Evolutionary conservation across 371 early-diverging fungal species (phyloP), one percentile per base, ranked within the genome.

Genomic region (Apophysomyces elegans): DNA sequence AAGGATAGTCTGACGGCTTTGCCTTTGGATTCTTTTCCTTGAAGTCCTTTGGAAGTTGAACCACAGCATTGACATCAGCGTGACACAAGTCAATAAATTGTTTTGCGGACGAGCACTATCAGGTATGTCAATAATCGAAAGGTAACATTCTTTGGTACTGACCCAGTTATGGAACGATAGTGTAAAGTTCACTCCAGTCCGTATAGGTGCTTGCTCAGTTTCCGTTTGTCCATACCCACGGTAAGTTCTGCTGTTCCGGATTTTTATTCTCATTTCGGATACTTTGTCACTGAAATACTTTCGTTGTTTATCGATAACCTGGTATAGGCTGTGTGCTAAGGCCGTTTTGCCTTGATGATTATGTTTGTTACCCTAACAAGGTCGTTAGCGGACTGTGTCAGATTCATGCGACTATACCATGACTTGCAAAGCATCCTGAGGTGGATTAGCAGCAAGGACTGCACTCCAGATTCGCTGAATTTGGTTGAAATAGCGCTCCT

Each of bases 21-120:
- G 74, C 68, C 6, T 77, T 72, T 8, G 74, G 76, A 21, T 76
- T 70, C 0, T 65, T 54, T 16, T 73, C 64, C n/a, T 69, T 67
- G 43, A 71, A 84, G 14, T 72, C 70, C 47, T 74, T 75, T 2
- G 82, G 82, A 9, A 81, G 63, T 2, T 62, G 63, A 1, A 77
- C 60, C 26, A 43, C 35, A 5, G 67, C 36, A 39, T 75, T 69
- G 58, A 76, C 56, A 46, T 80, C 57, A 14, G 73, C 70, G 5
- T 62, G 41, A 58, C 66, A 72, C 4, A 16, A 36, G 3, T 64
- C 41, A 12, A 80, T 16, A 3, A 73, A 41, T 14, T 58, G 60
- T 9, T 64, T 26, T 45, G 68, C 63, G 44, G 58, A 67, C 12
- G 39, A 32, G 14, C 74, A 41, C 74, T 74, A 64, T 13, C 9